phyloP scores from a whole-genome alignment of 805 yeast species.

The Wickerhamomyces pijperi region DNA sequence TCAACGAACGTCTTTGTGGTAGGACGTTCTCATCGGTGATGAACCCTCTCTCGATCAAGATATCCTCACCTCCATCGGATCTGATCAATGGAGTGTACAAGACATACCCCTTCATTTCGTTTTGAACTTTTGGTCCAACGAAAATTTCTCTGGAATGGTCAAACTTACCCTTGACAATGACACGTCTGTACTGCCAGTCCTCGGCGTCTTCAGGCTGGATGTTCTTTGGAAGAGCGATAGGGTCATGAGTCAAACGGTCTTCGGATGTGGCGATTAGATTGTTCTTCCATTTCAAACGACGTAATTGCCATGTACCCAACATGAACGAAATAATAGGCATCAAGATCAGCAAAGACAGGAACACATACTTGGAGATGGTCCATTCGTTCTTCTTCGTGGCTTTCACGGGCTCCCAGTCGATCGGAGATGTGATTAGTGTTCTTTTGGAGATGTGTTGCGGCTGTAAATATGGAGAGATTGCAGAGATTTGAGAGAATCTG shows the following conservation, averaged over 20 bases:
- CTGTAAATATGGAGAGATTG: not conserved
- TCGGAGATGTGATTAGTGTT: constrained; percentile 50
- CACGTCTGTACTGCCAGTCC: constrained; percentile 75
- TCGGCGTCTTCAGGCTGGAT: constrained; percentile 52
- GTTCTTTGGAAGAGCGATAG: constrained; percentile 61
- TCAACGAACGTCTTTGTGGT: constrained; percentile 48
- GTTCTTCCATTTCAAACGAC: constrained; percentile 80
- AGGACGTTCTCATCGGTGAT: constrained; percentile 52
- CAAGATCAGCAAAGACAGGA: constrained; percentile 33
- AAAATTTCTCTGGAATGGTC: constrained; percentile 80
- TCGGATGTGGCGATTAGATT: constrained; percentile 75
- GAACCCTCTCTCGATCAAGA: constrained; percentile 90
- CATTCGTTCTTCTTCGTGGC: constrained; percentile 26
- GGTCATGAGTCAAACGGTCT: constrained; percentile 62
- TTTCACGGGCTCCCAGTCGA: constrained; percentile 78
- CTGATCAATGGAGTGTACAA: constrained; percentile 77
- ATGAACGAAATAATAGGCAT: constrained; percentile 85
- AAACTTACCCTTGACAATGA: constrained; percentile 65
- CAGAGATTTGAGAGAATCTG: not conserved
- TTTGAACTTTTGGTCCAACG: constrained; percentile 78
- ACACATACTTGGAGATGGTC: constrained; percentile 20
- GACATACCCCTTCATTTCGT: constrained; percentile 66
- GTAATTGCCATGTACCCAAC: constrained; percentile 89
- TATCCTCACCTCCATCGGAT: constrained; percentile 61
- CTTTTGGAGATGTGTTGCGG: constrained; percentile 2